These are phyloP conservation scores for Linnemannia zychae DNA, from an alignment of 192 early-diverging fungal genomes.

Conservation along the genomic window DNA sequence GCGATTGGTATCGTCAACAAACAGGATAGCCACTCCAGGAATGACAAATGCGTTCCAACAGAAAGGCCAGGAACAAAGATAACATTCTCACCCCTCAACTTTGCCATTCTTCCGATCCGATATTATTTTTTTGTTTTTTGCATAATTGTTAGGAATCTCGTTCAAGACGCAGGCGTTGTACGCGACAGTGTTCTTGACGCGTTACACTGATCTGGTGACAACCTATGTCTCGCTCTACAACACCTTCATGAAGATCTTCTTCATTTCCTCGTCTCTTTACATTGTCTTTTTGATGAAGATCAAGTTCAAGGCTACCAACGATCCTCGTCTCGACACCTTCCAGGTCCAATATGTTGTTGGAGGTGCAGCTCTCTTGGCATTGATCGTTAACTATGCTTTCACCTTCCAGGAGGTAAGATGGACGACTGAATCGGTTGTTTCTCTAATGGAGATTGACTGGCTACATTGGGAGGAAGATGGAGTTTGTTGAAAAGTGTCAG, in stretches of 20 bases:
- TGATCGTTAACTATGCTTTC: slow-evolving; percentile 83
- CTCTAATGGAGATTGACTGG: neutral
- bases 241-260: slow-evolving; percentile 95
- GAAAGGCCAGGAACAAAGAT: too few species aligned
- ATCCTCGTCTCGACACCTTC: slow-evolving; percentile 92
- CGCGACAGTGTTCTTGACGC: slow-evolving; percentile 90
- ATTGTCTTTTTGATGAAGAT: slow-evolving; percentile 92
- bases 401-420: slow-evolving; percentile 74
- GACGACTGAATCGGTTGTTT: neutral
- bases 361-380: slow-evolving; percentile 75
- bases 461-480: neutral
- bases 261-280: slow-evolving; percentile 88
- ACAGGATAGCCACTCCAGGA: too few species aligned
- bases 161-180: slow-evolving; percentile 97
- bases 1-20: too few species aligned
- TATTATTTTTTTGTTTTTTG: too few species aligned
- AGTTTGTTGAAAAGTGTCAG: neutral
- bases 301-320: slow-evolving; percentile 92
- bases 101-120: too few species aligned
- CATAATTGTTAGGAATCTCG: slow-evolving; percentile 84
- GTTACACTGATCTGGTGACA: slow-evolving; percentile 92
- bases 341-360: slow-evolving; percentile 88
- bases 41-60: too few species aligned
- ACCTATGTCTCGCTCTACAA: slow-evolving; percentile 90
- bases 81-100: too few species aligned